phyloP scores from a whole-genome alignment of 345 rosid genomes.

The Camelina hispida region DNA sequence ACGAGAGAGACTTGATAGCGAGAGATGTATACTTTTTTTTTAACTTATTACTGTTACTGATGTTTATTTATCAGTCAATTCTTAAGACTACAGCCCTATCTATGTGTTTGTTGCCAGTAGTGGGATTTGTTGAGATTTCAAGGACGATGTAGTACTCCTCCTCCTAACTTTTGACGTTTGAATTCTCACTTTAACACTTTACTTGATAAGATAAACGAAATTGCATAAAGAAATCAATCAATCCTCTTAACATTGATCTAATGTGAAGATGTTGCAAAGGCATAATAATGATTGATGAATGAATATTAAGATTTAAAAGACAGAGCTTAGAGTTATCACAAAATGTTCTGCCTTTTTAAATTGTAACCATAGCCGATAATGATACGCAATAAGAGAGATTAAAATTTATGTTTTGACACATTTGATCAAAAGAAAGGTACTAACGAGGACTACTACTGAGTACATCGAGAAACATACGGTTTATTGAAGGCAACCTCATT shows the following conservation, averaged over 20 bases:
- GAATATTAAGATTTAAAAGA: background rate
- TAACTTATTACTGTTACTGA: constrained; percentile 36
- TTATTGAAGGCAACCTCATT: constrained; percentile 65
- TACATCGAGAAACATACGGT: constrained; percentile 65
- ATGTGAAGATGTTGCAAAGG: constrained; percentile 9
- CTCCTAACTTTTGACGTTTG: constrained; percentile 34
- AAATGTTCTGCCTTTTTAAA: constrained; percentile 17
- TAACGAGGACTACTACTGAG: constrained; percentile 76
- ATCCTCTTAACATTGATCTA: background rate
- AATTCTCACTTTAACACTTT: constrained; percentile 7
- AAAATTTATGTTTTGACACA: constrained; percentile 27
- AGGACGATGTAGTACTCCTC: constrained; percentile 7
- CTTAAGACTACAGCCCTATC: background rate
- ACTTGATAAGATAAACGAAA: background rate
- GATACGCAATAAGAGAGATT: constrained; percentile 19
- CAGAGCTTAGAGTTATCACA: constrained; percentile 32
- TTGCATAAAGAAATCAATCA: background rate
- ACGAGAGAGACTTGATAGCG: background rate
- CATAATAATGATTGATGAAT: background rate
- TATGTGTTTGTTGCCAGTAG: background rate
- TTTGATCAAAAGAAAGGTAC: constrained; percentile 35
- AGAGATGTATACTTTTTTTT: constrained; percentile 13
- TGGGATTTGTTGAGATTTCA: constrained; percentile 33
- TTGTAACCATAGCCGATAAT: constrained; percentile 5
- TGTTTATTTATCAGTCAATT: constrained; percentile 27